Evolutionary conservation across 2,329 filamentous ascomycete genomes (phyloP), one percentile per base, ranked within the genome.

Genomic region (Ramularia collo-cygni): DNA sequence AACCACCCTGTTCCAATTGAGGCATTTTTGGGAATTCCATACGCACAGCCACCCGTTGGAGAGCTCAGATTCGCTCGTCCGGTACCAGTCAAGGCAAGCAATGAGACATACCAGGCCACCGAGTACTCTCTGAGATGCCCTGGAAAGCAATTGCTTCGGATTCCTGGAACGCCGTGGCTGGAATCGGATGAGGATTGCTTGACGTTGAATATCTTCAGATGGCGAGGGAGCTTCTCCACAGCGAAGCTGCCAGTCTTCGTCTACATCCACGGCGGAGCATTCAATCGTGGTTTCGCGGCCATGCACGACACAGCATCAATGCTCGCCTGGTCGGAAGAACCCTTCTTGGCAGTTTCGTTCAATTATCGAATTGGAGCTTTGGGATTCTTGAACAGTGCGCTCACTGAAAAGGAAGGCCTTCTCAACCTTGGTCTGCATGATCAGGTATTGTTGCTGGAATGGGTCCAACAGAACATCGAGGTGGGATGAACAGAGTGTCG

Each of bases 311-410:
- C 81, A 46, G 45, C 50, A 48, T 46, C 51, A n/a, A 45, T 54
- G 61, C 72, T 81, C 10, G 68, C 72, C 4, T 81, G 74, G 48
- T 59, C 57, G 2, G 53, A 54, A 15, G 50, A 60, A 17, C 69
- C 70, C 8, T 60, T 82, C 35, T 61, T 82, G 28, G 73, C 67
- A 14, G 66, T 82, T 38, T 73, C 68, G 55, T 72, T 79, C 59
- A 76, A 75, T 62, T 76, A 83, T 56, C 71, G 81, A 2, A 69
- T 84, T 40, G 79, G 79, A 2, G 73, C 76, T 5, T 64, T 86
- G 47, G 83, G 83, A 0, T 87, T 89, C 61, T 59, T 84, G 24
- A 74, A 77, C 14, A 78, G 70, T 13, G 58, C 57, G 2, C 43
- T 72, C 31, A 70, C 72, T 8, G 66, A 69, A 7, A 69, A 71